Base-by-base conservation (phyloP, 106 monocot genomes). In the Phalaenopsis equestris region DNA sequence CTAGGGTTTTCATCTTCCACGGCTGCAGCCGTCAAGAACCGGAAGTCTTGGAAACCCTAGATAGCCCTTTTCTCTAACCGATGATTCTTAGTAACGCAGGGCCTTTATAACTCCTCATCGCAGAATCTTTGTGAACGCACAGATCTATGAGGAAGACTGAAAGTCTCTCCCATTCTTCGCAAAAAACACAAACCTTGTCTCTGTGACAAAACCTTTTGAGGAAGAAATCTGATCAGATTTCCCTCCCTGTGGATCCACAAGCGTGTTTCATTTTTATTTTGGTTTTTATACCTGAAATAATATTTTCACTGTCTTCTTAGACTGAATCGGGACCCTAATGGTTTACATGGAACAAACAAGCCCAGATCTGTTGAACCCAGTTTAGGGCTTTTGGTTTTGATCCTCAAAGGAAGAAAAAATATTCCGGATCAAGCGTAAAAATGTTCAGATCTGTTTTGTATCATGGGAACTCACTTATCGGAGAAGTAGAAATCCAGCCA, bases 401-500 rank as follows among this genome's bases (percentile, higher is more conserved):
- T 49, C 24, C 49, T 23, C 76, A 57, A 56, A 58, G 78, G 57
- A 78, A 36, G 57, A 58, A 23, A 78, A 78, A 36, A 38, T 7
- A 30, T 65, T 79, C 79, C 19, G 55, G 79, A 79, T 64, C 55
- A 41, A n/a, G 41, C 42, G 5, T 79, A 82, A 90, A 77, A 47
- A 95, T 92, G 94, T 81, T 84, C 79, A 92, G 89, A 86, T 92
- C 94, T 42, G 85, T 78, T 21, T 88, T 95, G 57, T 95, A 88
- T 77, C 87, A 90, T 23, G 88, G 84, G 36, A 87, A 89, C 75
- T 82, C 87, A 18, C 81, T 89, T 39, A 75, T 90, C 8, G 94
- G 94, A 73, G 94, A 95, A 75, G 90, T 85, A 38, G 88, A 95
- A 81, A 84, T 92, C 79, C 84, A 89, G 72, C 84, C 88, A 23